phyloP scores from a whole-genome alignment of 2,329 filamentous ascomycete species.

The Talaromyces atroroseus region DNA sequence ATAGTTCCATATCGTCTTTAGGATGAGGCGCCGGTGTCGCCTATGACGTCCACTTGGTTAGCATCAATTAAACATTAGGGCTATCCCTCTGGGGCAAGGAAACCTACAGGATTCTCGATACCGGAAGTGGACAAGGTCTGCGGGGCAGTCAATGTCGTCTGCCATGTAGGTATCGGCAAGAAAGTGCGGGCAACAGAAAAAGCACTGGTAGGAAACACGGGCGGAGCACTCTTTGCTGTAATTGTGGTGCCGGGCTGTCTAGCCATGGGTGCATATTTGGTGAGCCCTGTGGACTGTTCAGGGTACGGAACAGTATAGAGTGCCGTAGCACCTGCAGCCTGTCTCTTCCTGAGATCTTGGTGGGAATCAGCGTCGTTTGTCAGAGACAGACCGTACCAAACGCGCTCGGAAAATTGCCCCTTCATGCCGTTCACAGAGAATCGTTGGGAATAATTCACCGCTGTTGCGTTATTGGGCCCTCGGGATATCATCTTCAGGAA shows the following conservation, averaged over 20 bases:
- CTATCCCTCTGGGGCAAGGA: background rate
- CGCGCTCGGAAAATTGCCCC: constrained; percentile 48
- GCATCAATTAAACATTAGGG: constrained; percentile 6
- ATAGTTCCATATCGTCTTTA: constrained; percentile 52
- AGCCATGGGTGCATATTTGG: constrained; percentile 58
- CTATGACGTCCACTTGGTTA: constrained; percentile 30
- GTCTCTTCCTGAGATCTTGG: constrained; percentile 25
- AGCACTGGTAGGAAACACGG: constrained; percentile 52
- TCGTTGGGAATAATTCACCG: constrained; percentile 57
- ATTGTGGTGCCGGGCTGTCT: constrained; percentile 55
- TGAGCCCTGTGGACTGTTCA: constrained; percentile 50
- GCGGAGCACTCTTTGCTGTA: constrained; percentile 46
- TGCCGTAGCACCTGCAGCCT: constrained; percentile 16
- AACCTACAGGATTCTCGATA: constrained; percentile 56
- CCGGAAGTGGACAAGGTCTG: constrained; percentile 49
- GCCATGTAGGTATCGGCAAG: constrained; percentile 41
- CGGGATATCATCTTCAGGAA: constrained; percentile 57
- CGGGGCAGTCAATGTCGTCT: constrained; percentile 48
- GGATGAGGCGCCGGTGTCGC: constrained; percentile 49
- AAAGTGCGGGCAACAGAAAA: constrained; percentile 49
- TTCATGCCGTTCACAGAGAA: constrained; percentile 63
- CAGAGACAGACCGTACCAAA: constrained; percentile 20
- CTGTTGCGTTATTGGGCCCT: constrained; percentile 45
- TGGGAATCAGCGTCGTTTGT: constrained; percentile 22
- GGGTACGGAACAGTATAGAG: constrained; percentile 45